These are phyloP conservation scores for Sporothrix brunneoviolacea DNA, from an alignment of 2,329 filamentous ascomycete species.

Conservation along the genomic window DNA sequence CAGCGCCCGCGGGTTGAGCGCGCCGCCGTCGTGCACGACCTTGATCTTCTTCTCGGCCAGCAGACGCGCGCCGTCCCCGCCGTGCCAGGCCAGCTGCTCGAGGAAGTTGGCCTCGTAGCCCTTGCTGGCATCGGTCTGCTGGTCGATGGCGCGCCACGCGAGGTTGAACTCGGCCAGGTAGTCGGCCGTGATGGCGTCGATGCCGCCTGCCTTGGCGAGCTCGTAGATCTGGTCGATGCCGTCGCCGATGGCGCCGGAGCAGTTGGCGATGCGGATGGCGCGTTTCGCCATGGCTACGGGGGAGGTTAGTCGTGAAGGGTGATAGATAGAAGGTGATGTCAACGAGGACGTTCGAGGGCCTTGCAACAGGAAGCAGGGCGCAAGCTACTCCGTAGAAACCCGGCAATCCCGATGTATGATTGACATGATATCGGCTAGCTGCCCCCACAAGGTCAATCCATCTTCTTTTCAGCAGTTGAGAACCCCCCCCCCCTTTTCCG, in stretches of 20 bases:
- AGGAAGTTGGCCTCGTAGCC: constrained; percentile 27
- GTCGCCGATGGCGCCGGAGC: constrained; percentile 30
- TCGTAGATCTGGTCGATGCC: constrained; percentile 30
- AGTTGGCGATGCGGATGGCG: constrained; percentile 31
- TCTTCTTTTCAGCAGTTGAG: too few relatives aligned
- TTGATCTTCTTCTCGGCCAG: constrained; percentile 38
- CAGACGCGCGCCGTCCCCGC: constrained; percentile 18
- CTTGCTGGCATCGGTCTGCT: constrained; percentile 20
- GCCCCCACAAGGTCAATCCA: too few relatives aligned
- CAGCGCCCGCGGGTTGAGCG: constrained; percentile 42
- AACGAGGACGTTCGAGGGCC: too few relatives aligned
- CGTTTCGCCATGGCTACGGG: constrained; percentile 12
- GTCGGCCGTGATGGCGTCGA: constrained; percentile 22
- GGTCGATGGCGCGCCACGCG: constrained; percentile 27
- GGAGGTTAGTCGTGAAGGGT: too few relatives aligned
- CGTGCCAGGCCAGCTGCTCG: constrained; percentile 21
- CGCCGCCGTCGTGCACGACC: constrained; percentile 42
- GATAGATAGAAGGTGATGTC: too few relatives aligned
- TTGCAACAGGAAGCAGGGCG: too few relatives aligned
- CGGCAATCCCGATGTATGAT: too few relatives aligned
- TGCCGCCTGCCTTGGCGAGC: constrained; percentile 25
- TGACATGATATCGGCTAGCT: too few relatives aligned
- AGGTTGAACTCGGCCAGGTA: constrained; percentile 26
- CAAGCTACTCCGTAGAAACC: too few relatives aligned
- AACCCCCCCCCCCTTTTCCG: too few relatives aligned